Evolutionary conservation across 2,329 filamentous ascomycete species (phyloP), one percentile per base, ranked within the genome.

Genomic region (Davidsoniella neocaledoniae): DNA sequence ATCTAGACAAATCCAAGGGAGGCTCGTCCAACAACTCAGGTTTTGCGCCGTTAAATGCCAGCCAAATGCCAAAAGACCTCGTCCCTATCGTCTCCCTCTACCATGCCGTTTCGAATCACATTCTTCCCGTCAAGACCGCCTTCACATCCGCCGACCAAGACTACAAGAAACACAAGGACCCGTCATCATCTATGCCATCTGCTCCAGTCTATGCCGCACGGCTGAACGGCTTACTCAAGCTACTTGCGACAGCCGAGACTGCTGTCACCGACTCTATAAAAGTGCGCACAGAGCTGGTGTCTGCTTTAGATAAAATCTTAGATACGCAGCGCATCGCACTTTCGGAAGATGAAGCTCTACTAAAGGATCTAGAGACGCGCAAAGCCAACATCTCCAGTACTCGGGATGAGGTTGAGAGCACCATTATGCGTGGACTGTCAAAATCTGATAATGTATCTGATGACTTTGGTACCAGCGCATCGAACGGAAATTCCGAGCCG

Each of bases 181-280:
- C 86, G 0, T 70, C 72, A 25, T 74, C 74, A 0, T 69, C 76
- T 1, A 69, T 81, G 1, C 86, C 90, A 0, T 83, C 86, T 0
- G 81, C 88, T 0, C 88, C 91, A 1, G 88, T 98, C 17, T 86
- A 94, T 60, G 91, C 91, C 2, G 90, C 90, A 12, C 82, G 86
- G 25, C 75, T 98, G 7, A 88, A 85, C 56, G 83, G 86, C 2
- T 72, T 98, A n/a, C 73, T 96, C 49, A 95, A 91, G 68, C 83
- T 80, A 5, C 73, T 98, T 16, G 86, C 86, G 17, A 85, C 77
- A 55, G 91, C 91, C 3, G 88, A 98, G 64, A 85, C 79, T 49
- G 87, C 90, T 0, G 83, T 96, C 1, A 81, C 84, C 2, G 86
- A 94, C 58, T 86, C 83, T 56, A 86, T 98, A 61, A 88, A 90